Evolutionary conservation across 805 yeast species (phyloP), one percentile per base, ranked within the genome.

Genomic region (Diddensiella santjacobensis): DNA sequence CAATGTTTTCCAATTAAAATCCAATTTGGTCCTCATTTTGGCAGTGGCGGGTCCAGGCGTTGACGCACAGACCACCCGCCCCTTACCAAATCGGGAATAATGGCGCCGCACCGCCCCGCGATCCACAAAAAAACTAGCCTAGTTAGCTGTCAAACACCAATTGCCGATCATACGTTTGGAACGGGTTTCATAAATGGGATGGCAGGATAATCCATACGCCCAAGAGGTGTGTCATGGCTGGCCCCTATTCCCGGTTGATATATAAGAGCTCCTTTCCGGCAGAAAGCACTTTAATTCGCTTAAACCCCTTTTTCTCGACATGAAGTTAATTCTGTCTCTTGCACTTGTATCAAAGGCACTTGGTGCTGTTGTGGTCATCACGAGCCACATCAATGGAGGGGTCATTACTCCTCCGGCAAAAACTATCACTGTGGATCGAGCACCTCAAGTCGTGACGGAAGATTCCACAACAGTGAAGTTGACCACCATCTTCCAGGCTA

Each of bases 401-500:
- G 58, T 54, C 2, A 52, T 53, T 22, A 55, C 57, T 22, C 53
- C 54, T 4, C 20, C 43, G 20, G 48, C 56, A 4, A 22, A 45
- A 6, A 44, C 40, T 33, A 55, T 53, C 39, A 53, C 56, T 15
- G 42, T 51, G 24, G 19, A 37, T 11, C 56, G 46, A 11, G 42
- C 41, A 13, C 39, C 52, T 6, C 50, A 40, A 4, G 42, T 50
- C 3, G 53, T 49, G 29, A 57, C 58, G 3, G 50, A 45, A 11
- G 51, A 49, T 8, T 42, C 47, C 18, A 60, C 66, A 8, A 45
- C 53, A n/a, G 57, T 63, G 8, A 49, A 53, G n/a, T 56, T 47
- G 2, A 51, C 57, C 8, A 64, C 69, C 2, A 47, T 65, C 3
- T 64, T 58, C 48, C 46, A 47, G 31, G 69, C 69, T 2, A 44